These are phyloP conservation scores for Skeletonema tropicum DNA, from an alignment of 108 stramenopile species.

Conservation along the genomic window DNA sequence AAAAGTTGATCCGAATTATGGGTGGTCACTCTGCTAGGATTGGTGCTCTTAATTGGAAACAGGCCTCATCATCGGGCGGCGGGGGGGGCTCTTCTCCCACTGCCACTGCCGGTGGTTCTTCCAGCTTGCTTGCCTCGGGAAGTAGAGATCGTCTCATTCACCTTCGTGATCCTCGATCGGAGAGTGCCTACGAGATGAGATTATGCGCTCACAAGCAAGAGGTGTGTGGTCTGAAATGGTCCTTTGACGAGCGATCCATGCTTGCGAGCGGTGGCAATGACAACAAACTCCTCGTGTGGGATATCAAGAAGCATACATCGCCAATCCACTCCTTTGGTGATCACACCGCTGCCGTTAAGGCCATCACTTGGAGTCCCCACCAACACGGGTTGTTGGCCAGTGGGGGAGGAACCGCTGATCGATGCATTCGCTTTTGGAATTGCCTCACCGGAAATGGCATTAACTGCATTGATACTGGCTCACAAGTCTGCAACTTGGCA, in stretches of 20 bases:
- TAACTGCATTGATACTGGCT: slow-evolving; percentile 95
- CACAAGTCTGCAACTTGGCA: slow-evolving; percentile 97
- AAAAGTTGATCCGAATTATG: slow-evolving; percentile 82
- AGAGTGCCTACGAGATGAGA: slow-evolving; percentile 59
- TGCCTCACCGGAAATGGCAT: slow-evolving; percentile 85
- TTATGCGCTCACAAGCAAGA: slow-evolving; percentile 95
- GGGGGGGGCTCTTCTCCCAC: too few relatives aligned
- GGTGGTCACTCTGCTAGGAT: slow-evolving; percentile 90
- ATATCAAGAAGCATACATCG: slow-evolving; percentile 74
- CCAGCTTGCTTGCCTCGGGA: slow-evolving; percentile 87
- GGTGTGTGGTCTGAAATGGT: slow-evolving; percentile 98
- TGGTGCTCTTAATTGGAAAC: slow-evolving; percentile 92
- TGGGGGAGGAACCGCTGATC: slow-evolving; percentile 98
- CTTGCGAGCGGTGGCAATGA: slow-evolving; percentile 98
- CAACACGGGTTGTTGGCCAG: slow-evolving; percentile 96
- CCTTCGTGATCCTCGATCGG: slow-evolving; percentile 88
- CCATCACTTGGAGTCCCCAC: slow-evolving; percentile 98
- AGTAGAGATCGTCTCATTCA: slow-evolving; percentile 91
- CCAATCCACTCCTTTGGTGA: slow-evolving; percentile 81
- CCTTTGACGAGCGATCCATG: slow-evolving; percentile 86
- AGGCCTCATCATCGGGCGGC: slow-evolving; percentile 15
- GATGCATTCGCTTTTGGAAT: slow-evolving; percentile 99
- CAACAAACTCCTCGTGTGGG: slow-evolving; percentile 97
- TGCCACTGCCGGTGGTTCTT: slow-evolving; percentile 3
- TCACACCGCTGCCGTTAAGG: slow-evolving; percentile 99